Evolutionary conservation across 2,329 filamentous ascomycete species (phyloP).

Genomic region (Calonectria pteridis): DNA sequence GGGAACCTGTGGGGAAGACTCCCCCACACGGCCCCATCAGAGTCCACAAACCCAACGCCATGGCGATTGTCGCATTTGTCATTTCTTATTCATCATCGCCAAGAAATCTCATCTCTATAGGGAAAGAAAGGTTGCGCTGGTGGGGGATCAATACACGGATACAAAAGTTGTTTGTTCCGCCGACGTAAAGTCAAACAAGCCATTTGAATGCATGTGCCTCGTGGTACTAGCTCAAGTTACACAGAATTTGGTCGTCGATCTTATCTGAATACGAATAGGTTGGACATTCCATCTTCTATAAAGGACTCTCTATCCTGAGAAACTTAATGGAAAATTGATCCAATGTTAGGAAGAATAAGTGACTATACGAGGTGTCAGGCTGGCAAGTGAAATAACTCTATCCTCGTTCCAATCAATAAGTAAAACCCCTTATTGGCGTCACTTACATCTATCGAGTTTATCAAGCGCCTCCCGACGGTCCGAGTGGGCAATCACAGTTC

Average conservation of each 20-base stretch:
- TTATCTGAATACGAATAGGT: neutral
- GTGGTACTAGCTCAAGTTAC: neutral
- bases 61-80: neutral
- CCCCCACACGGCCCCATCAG: neutral
- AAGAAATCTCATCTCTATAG: neutral
- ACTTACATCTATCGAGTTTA: no score
- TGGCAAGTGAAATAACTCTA: neutral
- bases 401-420: no score
- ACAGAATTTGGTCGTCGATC: neutral
- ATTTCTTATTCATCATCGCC: neutral
- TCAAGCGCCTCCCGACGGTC: neutral
- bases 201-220: neutral
- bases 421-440: no score
- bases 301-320: no score
- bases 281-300: neutral
- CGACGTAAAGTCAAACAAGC: neutral
- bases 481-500: neutral
- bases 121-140: neutral
- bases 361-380: neutral
- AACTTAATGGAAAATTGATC: neutral
- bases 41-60: neutral
- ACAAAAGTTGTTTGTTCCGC: neutral
- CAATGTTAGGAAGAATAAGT: neutral
- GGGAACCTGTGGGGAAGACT: neutral
- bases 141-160: neutral